Evolutionary conservation across 2,329 filamentous ascomycete genomes (phyloP).

Genomic region (Leptographium flavum): DNA sequence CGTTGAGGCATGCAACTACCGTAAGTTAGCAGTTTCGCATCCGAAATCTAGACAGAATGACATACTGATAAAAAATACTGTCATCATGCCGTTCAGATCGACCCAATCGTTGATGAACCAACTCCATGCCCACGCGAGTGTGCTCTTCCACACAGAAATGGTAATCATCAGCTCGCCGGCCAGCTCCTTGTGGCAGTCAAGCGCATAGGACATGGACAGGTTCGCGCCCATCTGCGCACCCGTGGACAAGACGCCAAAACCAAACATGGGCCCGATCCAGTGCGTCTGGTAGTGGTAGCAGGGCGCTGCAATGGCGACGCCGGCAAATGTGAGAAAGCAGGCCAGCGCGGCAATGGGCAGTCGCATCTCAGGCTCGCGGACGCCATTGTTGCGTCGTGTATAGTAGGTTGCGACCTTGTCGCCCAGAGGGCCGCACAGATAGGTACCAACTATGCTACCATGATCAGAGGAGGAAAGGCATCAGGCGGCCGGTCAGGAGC

Average conservation of each 20-base stretch:
- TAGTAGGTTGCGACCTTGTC: slow-evolving; percentile 8
- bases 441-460: background rate
- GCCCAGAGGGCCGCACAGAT: background rate
- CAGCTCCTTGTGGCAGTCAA: background rate
- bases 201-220: background rate
- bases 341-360: slow-evolving; percentile 13
- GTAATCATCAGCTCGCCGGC: background rate
- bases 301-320: background rate
- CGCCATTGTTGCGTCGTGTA: slow-evolving; percentile 25
- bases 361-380: slow-evolving; percentile 33
- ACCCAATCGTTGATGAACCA: background rate
- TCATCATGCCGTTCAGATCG: background rate
- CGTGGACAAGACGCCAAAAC: background rate
- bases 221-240: background rate
- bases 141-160: background rate
- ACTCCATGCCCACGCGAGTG: background rate
- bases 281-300: background rate
- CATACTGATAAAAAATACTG: background rate
- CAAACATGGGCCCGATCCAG: background rate
- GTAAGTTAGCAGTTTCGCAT: too few relatives aligned
- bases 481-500: too few relatives aligned
- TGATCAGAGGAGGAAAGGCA: background rate
- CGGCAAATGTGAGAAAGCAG: background rate
- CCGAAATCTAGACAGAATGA: too few relatives aligned
- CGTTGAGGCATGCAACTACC: too few relatives aligned